Conservation (phyloP, 768 basidiomycete species). For the Termitomyces sp. region DNA sequence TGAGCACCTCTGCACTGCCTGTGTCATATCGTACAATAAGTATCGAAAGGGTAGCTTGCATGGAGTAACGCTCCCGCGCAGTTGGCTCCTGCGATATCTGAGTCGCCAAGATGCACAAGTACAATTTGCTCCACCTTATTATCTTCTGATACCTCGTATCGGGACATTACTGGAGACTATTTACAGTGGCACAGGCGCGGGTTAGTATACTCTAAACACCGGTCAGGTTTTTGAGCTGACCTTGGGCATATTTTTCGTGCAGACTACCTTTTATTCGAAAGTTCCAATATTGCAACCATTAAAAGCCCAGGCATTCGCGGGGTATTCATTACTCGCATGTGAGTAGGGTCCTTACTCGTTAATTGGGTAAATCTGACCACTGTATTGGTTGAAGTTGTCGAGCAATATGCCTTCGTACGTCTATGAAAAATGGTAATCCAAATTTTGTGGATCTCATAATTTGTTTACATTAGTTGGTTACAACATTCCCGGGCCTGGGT, state of each 20-base stretch:
- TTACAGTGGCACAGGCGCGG: constrained; percentile 23
- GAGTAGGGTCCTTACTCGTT: constrained; percentile 15
- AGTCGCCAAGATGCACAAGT: constrained; percentile 9
- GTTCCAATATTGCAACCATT: constrained; percentile 15
- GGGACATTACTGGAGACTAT: constrained; percentile 23
- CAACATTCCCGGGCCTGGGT: constrained; percentile 14
- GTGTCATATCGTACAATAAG: constrained; percentile 30
- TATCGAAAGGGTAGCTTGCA: constrained; percentile 26
- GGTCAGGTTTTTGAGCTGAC: background rate
- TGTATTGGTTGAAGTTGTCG: constrained; percentile 32
- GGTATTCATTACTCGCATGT: constrained; percentile 47
- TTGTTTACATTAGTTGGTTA: constrained; percentile 20
- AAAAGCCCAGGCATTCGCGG: constrained; percentile 18
- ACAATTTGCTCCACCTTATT: background rate
- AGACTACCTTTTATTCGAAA: constrained; percentile 27
- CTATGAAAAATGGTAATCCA: background rate
- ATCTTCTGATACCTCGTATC: constrained; percentile 15
- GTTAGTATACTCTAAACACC: background rate
- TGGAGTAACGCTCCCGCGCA: constrained; percentile 46
- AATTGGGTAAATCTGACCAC: background rate
- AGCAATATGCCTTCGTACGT: constrained; percentile 39
- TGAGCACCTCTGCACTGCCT: constrained; percentile 40
- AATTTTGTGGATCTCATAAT: background rate
- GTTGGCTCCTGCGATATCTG: constrained; percentile 37
- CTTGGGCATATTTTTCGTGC: background rate